Evolutionary conservation across 345 rosid species (phyloP).

Genomic region (Murraya paniculata): DNA sequence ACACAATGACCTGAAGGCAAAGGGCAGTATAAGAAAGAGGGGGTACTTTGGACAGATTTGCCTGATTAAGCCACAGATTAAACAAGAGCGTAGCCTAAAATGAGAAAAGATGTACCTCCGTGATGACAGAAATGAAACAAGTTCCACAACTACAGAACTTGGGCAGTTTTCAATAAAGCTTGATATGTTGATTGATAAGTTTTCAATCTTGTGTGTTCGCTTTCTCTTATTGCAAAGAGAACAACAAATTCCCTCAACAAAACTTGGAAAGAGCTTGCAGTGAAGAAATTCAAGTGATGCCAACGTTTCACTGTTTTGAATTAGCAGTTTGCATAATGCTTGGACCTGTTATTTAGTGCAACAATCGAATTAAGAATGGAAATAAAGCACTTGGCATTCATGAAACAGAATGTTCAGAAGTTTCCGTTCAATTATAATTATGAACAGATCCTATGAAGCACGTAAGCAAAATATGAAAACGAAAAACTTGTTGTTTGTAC

Average conservation of each 20-base stretch:
- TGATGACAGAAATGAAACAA: slow-evolving; percentile 55
- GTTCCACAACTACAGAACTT: slow-evolving; percentile 37
- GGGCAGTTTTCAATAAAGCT: slow-evolving; percentile 44
- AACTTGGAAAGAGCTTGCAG: slow-evolving; percentile 66
- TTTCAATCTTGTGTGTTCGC: slow-evolving; percentile 43
- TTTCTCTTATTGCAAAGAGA: slow-evolving; percentile 35
- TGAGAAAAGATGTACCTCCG: slow-evolving; percentile 51
- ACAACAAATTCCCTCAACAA: slow-evolving; percentile 43
- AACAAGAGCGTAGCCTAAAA: slow-evolving; percentile 11
- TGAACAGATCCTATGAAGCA: background rate
- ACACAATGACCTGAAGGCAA: slow-evolving; percentile 56
- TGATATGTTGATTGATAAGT: slow-evolving; percentile 53
- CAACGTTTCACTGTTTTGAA: slow-evolving; percentile 60
- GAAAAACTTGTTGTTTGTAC: background rate
- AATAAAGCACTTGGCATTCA: slow-evolving; percentile 1
- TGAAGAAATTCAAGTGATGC: slow-evolving; percentile 68
- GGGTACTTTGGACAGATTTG: background rate
- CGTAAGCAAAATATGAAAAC: background rate
- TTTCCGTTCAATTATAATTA: background rate
- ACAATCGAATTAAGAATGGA: slow-evolving; percentile 3
- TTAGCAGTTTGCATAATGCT: slow-evolving; percentile 65
- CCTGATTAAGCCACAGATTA: background rate
- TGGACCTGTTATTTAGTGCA: slow-evolving; percentile 49
- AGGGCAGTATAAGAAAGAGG: background rate
- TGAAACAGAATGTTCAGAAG: background rate